Conservation (phyloP, 805 yeast species). For the Lachancea sp. region DNA sequence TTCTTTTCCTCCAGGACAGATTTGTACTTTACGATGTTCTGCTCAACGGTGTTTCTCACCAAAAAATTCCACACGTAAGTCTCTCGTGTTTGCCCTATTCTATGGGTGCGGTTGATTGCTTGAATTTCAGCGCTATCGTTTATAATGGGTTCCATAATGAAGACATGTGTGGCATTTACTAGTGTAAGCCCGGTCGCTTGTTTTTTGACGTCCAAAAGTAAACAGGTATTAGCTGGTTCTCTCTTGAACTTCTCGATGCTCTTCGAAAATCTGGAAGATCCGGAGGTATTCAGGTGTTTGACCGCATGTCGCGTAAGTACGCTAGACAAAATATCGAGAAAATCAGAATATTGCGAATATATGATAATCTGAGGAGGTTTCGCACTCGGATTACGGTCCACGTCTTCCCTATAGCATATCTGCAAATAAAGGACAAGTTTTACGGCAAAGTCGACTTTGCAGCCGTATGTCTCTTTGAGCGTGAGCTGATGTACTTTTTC, state of each 20-base stretch:
- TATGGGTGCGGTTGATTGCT: conserved; percentile 84
- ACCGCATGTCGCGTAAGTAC: conserved; percentile 60
- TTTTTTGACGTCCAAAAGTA: conserved; percentile 74
- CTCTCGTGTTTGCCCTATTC: conserved; percentile 77
- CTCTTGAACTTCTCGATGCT: conserved; percentile 50
- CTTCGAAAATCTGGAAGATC: conserved; percentile 16
- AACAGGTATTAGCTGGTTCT: conserved; percentile 64
- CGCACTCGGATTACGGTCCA: conserved; percentile 4
- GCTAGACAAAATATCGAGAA: conserved; percentile 56
- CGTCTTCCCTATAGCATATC: conserved; percentile 37
- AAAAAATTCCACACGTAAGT: conserved; percentile 93
- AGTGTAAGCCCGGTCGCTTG: conserved; percentile 89
- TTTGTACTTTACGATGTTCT: conserved; percentile 54
- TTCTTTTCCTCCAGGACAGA: conserved; percentile 22
- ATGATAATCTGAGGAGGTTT: conserved; percentile 70
- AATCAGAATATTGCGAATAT: conserved; percentile 84
- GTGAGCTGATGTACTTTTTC: conserved; percentile 40
- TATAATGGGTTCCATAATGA: conserved; percentile 86
- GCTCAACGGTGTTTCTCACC: conserved; percentile 80
- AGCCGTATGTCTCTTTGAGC: conserved; percentile 56
- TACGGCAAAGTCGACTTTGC: conserved; percentile 80
- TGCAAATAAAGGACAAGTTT: conserved; percentile 63
- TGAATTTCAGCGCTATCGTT: conserved; percentile 82
- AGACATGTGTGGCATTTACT: conserved; percentile 87
- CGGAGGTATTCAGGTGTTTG: conserved; percentile 45